Percentiles rank a stretch among this genome's conserved stretches.
phyloP scores from a whole-genome alignment of 1,284 basidiomycete genomes.

The Apiotrichum laibachii region DNA sequence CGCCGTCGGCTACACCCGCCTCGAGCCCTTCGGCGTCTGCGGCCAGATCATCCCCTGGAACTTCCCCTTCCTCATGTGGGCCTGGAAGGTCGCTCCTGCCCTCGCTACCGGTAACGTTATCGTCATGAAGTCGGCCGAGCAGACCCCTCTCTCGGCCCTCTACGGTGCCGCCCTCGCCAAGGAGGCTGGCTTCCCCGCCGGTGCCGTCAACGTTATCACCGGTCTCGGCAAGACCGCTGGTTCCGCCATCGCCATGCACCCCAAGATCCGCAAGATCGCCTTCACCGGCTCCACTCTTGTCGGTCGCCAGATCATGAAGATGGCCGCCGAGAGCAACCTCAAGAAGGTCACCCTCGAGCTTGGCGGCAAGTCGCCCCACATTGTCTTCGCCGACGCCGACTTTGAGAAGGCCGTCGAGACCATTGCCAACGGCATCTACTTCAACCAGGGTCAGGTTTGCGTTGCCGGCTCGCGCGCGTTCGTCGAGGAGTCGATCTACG shows the following conservation, averaged over 20 bases:
- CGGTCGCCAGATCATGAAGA: slow-evolving; percentile 79
- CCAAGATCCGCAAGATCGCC: slow-evolving; percentile 70
- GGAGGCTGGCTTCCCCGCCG: slow-evolving; percentile 73
- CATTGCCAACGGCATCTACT: slow-evolving; percentile 3
- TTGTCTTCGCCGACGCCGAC: slow-evolving; percentile 54
- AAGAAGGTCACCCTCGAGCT: slow-evolving; percentile 64
- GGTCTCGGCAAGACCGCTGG: slow-evolving; percentile 81
- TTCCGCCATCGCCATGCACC: slow-evolving; percentile 72
- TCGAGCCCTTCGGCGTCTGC: slow-evolving; percentile 91
- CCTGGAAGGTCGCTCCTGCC: slow-evolving; percentile 88
- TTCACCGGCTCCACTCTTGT: slow-evolving; percentile 66
- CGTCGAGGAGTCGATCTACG: slow-evolving; percentile 73
- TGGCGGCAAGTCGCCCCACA: slow-evolving; percentile 55
- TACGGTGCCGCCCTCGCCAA: slow-evolving; percentile 53
- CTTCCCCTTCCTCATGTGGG: slow-evolving; percentile 88
- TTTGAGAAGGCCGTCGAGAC: slow-evolving; percentile 63
- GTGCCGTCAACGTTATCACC: slow-evolving; percentile 84
- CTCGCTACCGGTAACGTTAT: slow-evolving; percentile 61
- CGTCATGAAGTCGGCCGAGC: slow-evolving; percentile 71
- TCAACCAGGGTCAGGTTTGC: slow-evolving; percentile 41
- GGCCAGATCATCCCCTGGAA: slow-evolving; percentile 91
- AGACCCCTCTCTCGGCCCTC: slow-evolving; percentile 84
- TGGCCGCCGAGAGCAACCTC: slow-evolving; percentile 76
- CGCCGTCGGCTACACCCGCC: slow-evolving; percentile 79
- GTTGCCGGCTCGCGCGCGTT: slow-evolving; percentile 58